Base-by-base conservation (phyloP, 768 basidiomycete species). In the Boletus rubescentipes region DNA sequence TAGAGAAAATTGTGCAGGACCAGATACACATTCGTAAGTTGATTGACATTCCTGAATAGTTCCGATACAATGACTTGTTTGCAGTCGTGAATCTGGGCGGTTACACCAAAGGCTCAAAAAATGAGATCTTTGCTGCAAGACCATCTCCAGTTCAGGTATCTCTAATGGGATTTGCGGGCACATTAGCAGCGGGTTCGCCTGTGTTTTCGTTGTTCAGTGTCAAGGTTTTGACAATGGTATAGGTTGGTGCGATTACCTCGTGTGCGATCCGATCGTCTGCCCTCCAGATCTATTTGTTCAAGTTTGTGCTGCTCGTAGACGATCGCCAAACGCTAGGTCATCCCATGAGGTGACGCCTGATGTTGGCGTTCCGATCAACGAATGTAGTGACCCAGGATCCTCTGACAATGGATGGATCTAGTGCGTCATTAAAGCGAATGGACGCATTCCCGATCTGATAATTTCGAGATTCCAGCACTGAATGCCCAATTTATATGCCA, bases 131-230 rank as follows among this genome's bases (percentile, higher is more conserved):
- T 42, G 80, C 80, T 14, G 76, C 74, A 1, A 71, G 79, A 23
- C 75, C 77, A 15, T 72, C 73, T 45, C 80, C 79, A 3, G 63
- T 81, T 10, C 79, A 81, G 60, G 67, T 80, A 46, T 76, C 77
- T 35, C 60, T 77, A 18, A 79, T 81, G 73, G 79, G 79, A 16
- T 81, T 76, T 46, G 79, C 80, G 5, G 79, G 80, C 15, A 79
- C 79, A 5, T 57, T 79, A 10, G 73, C 65, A 47, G 73, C 74
- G 2, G 71, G 75, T 61, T 46, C 37, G 67, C 54, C 49, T 48
- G 15, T 11, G 12, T 32, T 54, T 46, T 30, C 15, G 14, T 49
- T 10, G 5, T 46, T 30, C 5, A 20, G 3, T 26, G 12, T 18
- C 34, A 34, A 44, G 4, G 11, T 9, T 48, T 46, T 57, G 43